Percentiles rank a stretch among this genome's conserved stretches.
These are phyloP conservation scores for Hyaloscypha variabilis DNA, from an alignment of 495 filamentous ascomycete species.

Conservation along the genomic window DNA sequence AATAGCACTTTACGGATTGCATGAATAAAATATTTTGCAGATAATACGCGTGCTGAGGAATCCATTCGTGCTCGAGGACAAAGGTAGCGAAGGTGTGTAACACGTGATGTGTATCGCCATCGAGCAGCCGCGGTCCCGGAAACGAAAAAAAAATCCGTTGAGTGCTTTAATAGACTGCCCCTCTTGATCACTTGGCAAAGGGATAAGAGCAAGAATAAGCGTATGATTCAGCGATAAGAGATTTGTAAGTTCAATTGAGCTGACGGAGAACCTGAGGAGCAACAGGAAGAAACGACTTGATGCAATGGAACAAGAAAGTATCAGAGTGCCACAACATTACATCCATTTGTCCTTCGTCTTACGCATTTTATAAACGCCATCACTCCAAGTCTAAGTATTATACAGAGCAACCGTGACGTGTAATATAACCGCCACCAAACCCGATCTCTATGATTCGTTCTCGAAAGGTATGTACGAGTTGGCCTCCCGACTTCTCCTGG, in stretches of 20 bases:
- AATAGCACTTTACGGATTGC: too few species aligned
- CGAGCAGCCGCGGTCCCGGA: too few species aligned
- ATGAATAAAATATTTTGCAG: too few species aligned
- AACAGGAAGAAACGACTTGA: neutral
- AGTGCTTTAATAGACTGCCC: too few species aligned
- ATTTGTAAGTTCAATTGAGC: neutral
- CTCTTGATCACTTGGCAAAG: too few species aligned
- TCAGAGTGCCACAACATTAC: neutral
- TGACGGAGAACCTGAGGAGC: neutral
- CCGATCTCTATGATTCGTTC: neutral
- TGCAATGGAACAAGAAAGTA: neutral
- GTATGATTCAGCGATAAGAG: too few species aligned
- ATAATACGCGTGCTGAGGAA: too few species aligned
- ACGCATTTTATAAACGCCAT: constrained; percentile 1
- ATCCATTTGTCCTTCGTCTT: neutral
- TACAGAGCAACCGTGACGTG: neutral
- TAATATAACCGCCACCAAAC: neutral
- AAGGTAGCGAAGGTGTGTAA: too few species aligned
- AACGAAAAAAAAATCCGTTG: too few species aligned
- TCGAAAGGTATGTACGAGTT: constrained; percentile 27
- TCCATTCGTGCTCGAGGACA: too few species aligned
- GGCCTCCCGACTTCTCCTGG: constrained; percentile 15
- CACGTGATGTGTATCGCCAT: too few species aligned
- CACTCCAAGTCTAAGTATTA: neutral
- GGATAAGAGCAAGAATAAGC: too few species aligned